Base-by-base conservation (phyloP, 768 basidiomycete genomes). In the Leccinellum albellum region DNA sequence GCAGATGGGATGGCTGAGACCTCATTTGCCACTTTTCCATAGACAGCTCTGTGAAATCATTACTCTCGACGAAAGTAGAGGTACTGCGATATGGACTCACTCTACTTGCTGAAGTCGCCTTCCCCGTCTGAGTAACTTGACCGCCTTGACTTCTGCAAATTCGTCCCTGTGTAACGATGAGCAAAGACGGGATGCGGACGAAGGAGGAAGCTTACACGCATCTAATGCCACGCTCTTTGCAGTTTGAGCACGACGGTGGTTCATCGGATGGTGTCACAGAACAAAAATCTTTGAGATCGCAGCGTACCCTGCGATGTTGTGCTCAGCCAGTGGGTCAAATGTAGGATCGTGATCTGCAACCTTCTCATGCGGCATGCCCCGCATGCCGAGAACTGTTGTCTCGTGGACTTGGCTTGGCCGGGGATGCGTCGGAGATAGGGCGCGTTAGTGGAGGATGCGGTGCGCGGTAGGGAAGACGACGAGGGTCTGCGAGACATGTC, bases 331-430 rank as follows among this genome's bases (percentile, higher is more conserved):
- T 4, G 17, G n/a, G 23, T n/a, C 6, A 6, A 58, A 29, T 44
- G 47, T 23, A 23, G 24, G 53, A 26, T 0, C 46, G 54, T 37
- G 53, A 50, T 48, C 35, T 61, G 74, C 37, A 52, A 88, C 87
- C 94, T 83, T 70, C 94, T 75, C 85, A 91, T 91, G 58, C 92
- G 85, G 73, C 94, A 97, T 29, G 92, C 91, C 56, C 92, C 92
- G 69, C 94, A 96, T 8, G 94, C 94, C n/a, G 89, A 90, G 73
- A 91, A 92, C 64, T 96, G 91, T 64, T 89, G 87, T 59, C 89
- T 76, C 3, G 85, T 81, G 28, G 89, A 89, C 69, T 91, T 91
- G 54, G 88, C 83, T 55, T 86, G 82, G n/a, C 78, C 79, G 4
- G 79, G 64, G 8, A 81, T 71, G 21, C 85, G 79, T 37, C 85